Base-by-base conservation (phyloP, 169 alveolate genomes). In the Blepharisma undulans region DNA sequence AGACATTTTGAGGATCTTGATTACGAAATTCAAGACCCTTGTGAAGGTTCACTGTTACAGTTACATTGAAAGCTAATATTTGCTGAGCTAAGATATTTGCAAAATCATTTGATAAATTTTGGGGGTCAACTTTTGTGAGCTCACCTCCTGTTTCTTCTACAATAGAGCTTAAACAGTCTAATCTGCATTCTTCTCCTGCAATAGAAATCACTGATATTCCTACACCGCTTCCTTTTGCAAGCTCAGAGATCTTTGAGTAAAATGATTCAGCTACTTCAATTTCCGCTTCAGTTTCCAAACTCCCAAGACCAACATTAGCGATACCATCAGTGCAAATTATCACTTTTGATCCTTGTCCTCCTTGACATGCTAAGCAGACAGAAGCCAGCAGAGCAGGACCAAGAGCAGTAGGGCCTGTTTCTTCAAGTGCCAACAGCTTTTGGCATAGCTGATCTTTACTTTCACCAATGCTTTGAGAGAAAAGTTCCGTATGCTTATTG, bases 261-360 rank as follows among this genome's bases (percentile, higher is more conserved):
- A 95, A 95, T 36, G 92, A 91, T 36, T 60, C 34, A 29, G 87
- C n/a, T 22, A 14, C 21, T 86, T 93, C 92, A 30, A 66, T 60
- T 30, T 86, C 86, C 12, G 29, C 86, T 59, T 92, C 92, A 36
- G 30, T 48, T 22, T 90, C 96, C 21, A 97, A 87, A 66, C 95
- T 81, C 19, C 98, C 98, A 2, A 97, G 84, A 29, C 98, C 98
- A 7, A 93, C 90, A 88, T 97, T 97, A 48, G 98, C 96, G 27
- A 95, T 88, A 4, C 98, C 98, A 93, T 97, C 98, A 18, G 98
- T 97, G 60, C 98, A 97, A 25, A 97, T 33, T 25, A 97, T 95
- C 29, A 97, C 96, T 90, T 90, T 90, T 36, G 97, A 93, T 10
- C 98, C 98, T 30, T 93, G 90, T 22, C 92, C 82, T 16, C 94